Conservation (phyloP, 495 filamentous ascomycete genomes). For the Aspergillus homomorphus region DNA sequence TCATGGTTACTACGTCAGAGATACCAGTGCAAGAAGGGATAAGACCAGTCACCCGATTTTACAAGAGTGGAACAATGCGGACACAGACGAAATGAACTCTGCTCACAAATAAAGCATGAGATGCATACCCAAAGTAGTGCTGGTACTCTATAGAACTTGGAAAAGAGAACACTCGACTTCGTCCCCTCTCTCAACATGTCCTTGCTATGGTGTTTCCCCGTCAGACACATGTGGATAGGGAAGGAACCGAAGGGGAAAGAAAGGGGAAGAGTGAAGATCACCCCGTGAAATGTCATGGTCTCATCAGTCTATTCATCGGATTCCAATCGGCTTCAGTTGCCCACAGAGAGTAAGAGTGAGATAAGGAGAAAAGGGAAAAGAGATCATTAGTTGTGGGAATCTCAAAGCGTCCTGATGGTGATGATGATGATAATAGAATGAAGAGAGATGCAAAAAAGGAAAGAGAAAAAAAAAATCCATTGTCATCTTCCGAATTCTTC, state of each 20-base stretch:
- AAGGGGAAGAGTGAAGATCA: constrained; percentile 38
- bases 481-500: constrained; percentile 35
- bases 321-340: background rate
- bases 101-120: background rate
- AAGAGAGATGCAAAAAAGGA: constrained; percentile 14
- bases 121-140: background rate
- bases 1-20: too few species aligned
- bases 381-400: constrained; percentile 23
- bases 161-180: background rate
- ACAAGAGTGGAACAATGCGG: too few species aligned
- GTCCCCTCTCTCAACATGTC: background rate
- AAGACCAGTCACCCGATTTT: too few species aligned
- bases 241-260: constrained; percentile 18
- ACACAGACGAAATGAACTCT: background rate
- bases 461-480: constrained; percentile 25
- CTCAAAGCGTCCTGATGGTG: constrained; percentile 17
- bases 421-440: constrained; percentile 14
- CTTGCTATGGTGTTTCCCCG: too few species aligned
- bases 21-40: too few species aligned
- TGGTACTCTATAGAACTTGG: background rate
- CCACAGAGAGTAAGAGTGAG: background rate
- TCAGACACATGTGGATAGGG: background rate
- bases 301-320: background rate
- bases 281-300: constrained; percentile 30
- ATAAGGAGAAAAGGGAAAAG: constrained; percentile 1